Conservation (phyloP, 768 basidiomycete genomes). For the Leccinum sublutescens region DNA sequence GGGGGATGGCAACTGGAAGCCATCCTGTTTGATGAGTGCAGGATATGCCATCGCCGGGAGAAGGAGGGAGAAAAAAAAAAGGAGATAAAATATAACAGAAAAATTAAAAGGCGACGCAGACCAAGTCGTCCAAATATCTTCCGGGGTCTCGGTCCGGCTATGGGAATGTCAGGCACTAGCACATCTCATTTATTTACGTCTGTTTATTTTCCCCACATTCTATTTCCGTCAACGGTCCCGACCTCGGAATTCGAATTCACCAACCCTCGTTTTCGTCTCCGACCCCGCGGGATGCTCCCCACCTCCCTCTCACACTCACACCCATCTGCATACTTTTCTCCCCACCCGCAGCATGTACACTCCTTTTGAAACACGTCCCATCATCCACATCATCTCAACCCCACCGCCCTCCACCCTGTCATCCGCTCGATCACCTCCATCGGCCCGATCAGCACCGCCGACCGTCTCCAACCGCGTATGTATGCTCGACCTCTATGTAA, state of each 20-base stretch:
- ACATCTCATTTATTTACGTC: slow-evolving; percentile 3
- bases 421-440: neutral
- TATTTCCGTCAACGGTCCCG: slow-evolving; percentile 19
- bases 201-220: slow-evolving; percentile 26
- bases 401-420: neutral
- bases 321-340: neutral
- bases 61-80: neutral
- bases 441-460: neutral
- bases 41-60: slow-evolving; percentile 27
- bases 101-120: neutral
- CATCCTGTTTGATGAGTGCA: slow-evolving; percentile 58
- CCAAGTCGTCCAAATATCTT: slow-evolving; percentile 14
- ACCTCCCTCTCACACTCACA: neutral
- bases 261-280: slow-evolving; percentile 1
- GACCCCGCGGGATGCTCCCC: neutral
- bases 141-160: slow-evolving; percentile 36
- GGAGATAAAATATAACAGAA: neutral
- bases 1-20: slow-evolving; percentile 63
- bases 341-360: neutral
- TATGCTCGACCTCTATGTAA: neutral
- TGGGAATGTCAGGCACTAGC: slow-evolving; percentile 28
- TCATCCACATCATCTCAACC: neutral
- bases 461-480: neutral
- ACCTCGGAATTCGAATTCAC: slow-evolving; percentile 9
- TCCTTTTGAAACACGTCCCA: neutral